Base-by-base conservation (phyloP, 106 monocot genomes). In the Dioscorea zingiberensis region DNA sequence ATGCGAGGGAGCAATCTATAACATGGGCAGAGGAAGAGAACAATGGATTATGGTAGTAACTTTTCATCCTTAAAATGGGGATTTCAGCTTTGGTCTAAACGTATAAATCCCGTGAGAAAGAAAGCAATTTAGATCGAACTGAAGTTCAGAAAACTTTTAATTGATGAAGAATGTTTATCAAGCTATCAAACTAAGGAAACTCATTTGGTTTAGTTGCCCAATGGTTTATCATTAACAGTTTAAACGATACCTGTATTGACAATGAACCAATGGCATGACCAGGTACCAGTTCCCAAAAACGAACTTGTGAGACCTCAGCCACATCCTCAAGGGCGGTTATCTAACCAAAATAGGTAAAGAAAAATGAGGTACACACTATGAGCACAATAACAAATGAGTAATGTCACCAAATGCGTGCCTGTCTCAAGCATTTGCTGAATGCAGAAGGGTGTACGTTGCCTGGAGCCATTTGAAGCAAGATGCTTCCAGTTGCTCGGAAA, bases 261-360 rank as follows among this genome's bases (percentile, higher is more conserved):
- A 98, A 47, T 44, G 97, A 98, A 14, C 97, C 97, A 58, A 98
- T 59, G 13, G 78, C 73, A 69, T 84, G 79, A 69, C 92, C 97
- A 69, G 92, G 97, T 60, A 98, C 86, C 27, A 89, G 65, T 77
- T 98, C 97, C 97, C 97, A 98, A 73, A 98, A 98, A 48, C 92
- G 78, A 59, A 88, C 83, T 71, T 80, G 69, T 59, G 79, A 86
- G 53, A 98, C 84, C 71, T 92, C 97, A 45, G 72, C 63, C 64
- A 98, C 97, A 76, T 89, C 85, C 58, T 98, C 92, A 44, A 81
- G 80, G 13, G 84, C 59, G 73, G 61, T 59, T 60, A 92, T 80
- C 97, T 98, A 30, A 13, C 44, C 77, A 75, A 59, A 27, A 38
- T 49, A 26, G n/a, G 44, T 14, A 59, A 48, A 21, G 26, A 5